Evolutionary conservation across 1,284 basidiomycete species (phyloP), one percentile per base, ranked within the genome.

Genomic region (Apiotrichum sp.): DNA sequence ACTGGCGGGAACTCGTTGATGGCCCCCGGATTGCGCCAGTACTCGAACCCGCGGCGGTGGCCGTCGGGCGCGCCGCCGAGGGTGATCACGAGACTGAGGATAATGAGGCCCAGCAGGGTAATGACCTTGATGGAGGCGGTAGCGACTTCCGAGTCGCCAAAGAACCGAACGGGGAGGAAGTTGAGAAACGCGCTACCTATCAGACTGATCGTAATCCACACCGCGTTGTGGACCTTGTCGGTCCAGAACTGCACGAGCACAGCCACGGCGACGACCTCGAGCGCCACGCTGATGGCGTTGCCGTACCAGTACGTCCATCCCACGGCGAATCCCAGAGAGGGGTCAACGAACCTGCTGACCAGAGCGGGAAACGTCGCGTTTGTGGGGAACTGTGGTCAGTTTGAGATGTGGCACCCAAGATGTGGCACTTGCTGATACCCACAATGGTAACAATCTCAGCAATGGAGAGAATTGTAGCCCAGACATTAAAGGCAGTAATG

Each of bases 291-390:
- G 61, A 78, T 77, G 36, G 72, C 64, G 71, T 85, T 87, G 66
- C 84, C 86, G 70, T 85, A 86, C 83, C 84, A 86, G 68, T 88
- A 89, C 66, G 87, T 86, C 85, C 86, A 89, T 61, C 87, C 87
- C 83, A 87, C 83, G 10, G 87, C 82, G 68, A 89, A 89, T 1
- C 85, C 85, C 59, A 91, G 80, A 1, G 88, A 85, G 6, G 86
- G 84, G 68, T 89, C 84, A 7, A 50, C 50, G 50, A 50, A 56
- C 42, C 57, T 36, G 7, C 35, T 41, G 29, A n/a, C 48, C 8
- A 7, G 31, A 5, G 45, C 49, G 1, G 55, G 55, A 46, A 56
- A 56, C 32, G 31, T 51, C 16, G 55, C 55, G 16, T 56, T 50
- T 9, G 47, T 50, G 6, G 55, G 55, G n/a, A 51, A 56, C 55